Percentiles rank a stretch among this genome's conserved stretches.
Conservation (phyloP, 2,329 filamentous ascomycete species). For the Fusarium drepaniforme region DNA sequence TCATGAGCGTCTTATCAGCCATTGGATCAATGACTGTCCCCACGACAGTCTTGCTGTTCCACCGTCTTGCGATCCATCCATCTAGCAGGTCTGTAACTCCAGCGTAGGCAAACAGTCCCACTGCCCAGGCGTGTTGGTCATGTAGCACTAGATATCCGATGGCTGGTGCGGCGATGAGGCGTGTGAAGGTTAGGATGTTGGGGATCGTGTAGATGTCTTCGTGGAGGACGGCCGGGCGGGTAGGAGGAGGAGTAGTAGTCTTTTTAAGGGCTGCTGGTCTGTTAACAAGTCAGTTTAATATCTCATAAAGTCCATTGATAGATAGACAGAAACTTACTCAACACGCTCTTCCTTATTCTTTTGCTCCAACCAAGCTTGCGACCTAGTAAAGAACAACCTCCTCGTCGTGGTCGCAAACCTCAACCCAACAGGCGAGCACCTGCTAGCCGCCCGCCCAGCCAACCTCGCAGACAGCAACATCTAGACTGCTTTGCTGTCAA, state of each 20-base stretch:
- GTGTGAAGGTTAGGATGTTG: slow-evolving; percentile 90
- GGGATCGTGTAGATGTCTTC: slow-evolving; percentile 99
- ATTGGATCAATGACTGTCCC: slow-evolving; percentile 96
- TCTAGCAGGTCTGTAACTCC: slow-evolving; percentile 93
- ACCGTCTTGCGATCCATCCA: slow-evolving; percentile 91
- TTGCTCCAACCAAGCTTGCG: slow-evolving; percentile 34
- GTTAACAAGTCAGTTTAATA: background rate
- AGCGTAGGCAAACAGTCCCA: slow-evolving; percentile 91
- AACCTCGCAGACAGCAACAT: slow-evolving; percentile 32
- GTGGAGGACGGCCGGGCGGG: slow-evolving; percentile 47
- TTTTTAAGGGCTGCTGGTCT: slow-evolving; percentile 1
- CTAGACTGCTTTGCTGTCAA: background rate
- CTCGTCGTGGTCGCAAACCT: slow-evolving; percentile 22
- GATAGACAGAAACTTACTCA: slow-evolving; percentile 4
- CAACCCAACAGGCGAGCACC: slow-evolving; percentile 6
- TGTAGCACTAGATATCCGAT: slow-evolving; percentile 92
- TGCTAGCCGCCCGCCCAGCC: slow-evolving; percentile 21
- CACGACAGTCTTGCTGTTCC: slow-evolving; percentile 91
- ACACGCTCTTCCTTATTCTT: slow-evolving; percentile 23
- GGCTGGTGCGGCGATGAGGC: slow-evolving; percentile 83
- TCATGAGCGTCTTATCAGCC: slow-evolving; percentile 98
- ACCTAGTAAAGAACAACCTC: slow-evolving; percentile 39
- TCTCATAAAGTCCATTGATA: background rate
- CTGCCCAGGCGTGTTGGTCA: slow-evolving; percentile 81
- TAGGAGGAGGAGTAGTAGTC: background rate